Evolutionary conservation across 23 red algal species (phyloP), one percentile per base, ranked within the genome.

Genomic region (Gracilariopsis chorda): DNA sequence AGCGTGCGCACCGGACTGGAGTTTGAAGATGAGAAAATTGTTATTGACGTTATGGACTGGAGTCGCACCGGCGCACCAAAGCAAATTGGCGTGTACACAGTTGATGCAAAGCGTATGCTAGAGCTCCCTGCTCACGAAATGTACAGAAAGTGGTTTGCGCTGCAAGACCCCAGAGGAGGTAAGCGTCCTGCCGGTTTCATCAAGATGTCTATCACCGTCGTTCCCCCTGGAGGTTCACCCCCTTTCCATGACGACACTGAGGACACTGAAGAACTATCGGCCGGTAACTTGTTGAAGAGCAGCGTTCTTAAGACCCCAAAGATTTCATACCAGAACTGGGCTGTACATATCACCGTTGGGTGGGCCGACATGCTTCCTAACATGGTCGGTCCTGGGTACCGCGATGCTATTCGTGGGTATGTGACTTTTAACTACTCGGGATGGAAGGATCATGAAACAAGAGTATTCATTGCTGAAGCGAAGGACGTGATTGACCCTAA

Each of bases 341-440:
- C 83, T 44, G 86, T 95, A 3, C 93, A 95, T 44, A 76, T 95
- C 20, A 89, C 76, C 36, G 86, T 95, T 20, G 93, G 93, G 6
- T 95, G 93, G 93, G 93, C 93, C 5, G 93, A 95, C 86, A 95
- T 95, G 93, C 74, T 95, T 35, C 84, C 93, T 5, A 77, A 76
- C 37, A 91, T 95, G 93, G 67, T 77, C 23, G 51, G 57, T 21
- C 16, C 90, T 17, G 33, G 87, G 34, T 91, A 91, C 41, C 71
- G 84, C 3, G 93, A 95, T 71, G 46, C 79, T 25, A 79, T 95
- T 37, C 93, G 93, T 37, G 93, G 93, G 1, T 95, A 88, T 74
- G 52, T 92, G 16, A 77, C 87, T 27, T 86, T 95, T 29, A 83
- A 90, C 35, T 87, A 88, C 48, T 84, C 93, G 13, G 93, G 93